A percentile compares a stretch with the other conserved stretches of the same genome.
Conservation (phyloP, 495 filamentous ascomycete species). For the Xylaria intraflava region DNA sequence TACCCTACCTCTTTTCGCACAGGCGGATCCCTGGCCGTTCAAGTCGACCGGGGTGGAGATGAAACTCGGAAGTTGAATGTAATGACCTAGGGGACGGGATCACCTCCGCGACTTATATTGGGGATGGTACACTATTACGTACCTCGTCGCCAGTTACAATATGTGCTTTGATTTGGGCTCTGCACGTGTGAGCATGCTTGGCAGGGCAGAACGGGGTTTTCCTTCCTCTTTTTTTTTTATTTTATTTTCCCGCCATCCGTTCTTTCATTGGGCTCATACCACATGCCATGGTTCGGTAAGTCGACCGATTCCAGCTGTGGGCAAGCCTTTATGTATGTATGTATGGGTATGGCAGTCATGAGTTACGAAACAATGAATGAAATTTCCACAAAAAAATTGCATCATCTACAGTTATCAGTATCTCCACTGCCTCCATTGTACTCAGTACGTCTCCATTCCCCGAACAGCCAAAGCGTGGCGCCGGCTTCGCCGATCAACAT, state of each 20-base stretch:
- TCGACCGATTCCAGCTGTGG: background rate
- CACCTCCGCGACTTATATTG: background rate
- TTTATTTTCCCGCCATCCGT: background rate
- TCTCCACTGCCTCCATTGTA: no score
- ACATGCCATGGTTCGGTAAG: background rate
- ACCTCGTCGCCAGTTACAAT: no score
- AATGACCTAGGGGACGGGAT: background rate
- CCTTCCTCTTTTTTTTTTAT: background rate
- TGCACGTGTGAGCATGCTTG: slow-evolving; percentile 2
- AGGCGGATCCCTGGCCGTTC: background rate
- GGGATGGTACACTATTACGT: no score
- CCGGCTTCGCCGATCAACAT: slow-evolving; percentile 8
- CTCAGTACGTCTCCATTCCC: background rate
- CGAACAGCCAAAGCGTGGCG: background rate
- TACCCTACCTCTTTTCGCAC: background rate
- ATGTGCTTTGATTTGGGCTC: slow-evolving; percentile 9
- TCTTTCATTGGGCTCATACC: background rate
- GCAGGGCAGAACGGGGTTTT: background rate
- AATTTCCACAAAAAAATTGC: background rate
- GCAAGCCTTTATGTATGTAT: background rate
- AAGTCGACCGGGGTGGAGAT: background rate
- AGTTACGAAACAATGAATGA: slow-evolving; percentile 7
- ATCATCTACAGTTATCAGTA: no score
- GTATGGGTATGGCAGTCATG: background rate
- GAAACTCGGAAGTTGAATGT: background rate